A percentile compares a stretch with the other conserved stretches of the same genome.
These are phyloP conservation scores for Rubia tinctorum DNA, from an alignment of 305 asterid genomes.

Conservation along the genomic window DNA sequence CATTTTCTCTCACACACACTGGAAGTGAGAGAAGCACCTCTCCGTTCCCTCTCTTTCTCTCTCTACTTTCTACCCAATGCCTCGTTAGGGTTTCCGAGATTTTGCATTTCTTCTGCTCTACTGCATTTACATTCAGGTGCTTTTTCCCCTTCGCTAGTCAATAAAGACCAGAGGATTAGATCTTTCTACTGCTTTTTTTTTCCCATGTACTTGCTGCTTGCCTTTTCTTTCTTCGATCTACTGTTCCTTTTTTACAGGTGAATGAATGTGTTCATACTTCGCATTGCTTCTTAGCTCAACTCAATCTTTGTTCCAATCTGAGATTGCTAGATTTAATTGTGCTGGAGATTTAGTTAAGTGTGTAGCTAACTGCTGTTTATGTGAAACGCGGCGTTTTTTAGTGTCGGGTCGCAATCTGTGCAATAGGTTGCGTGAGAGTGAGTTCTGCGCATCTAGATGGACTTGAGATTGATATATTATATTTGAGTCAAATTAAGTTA, in stretches of 20 bases:
- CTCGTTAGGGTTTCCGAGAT: slow-evolving; percentile 13
- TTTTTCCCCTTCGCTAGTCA: not conserved
- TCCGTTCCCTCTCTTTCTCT: not conserved
- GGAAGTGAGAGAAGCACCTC: not conserved
- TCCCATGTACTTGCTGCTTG: no score
- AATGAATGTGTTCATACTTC: not conserved
- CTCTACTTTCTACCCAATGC: slow-evolving; percentile 6
- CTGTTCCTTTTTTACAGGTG: not conserved
- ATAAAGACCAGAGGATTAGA: slow-evolving; percentile 11
- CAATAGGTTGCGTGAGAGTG: not conserved
- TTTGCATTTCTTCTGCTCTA: no score
- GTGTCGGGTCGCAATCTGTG: not conserved
- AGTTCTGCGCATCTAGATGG: slow-evolving; percentile 5
- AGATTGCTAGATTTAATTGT: not conserved
- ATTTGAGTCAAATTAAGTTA: not conserved
- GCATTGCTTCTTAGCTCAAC: slow-evolving; percentile 4
- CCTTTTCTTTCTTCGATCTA: slow-evolving; percentile 4
- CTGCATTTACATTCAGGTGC: not conserved
- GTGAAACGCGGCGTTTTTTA: not conserved
- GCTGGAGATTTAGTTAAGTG: not conserved
- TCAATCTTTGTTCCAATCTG: not conserved
- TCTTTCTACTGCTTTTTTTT: slow-evolving; percentile 8
- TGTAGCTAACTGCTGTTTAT: not conserved
- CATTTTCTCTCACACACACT: slow-evolving; percentile 9
- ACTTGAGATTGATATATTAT: slow-evolving; percentile 5